Evolutionary conservation across 768 basidiomycete genomes (phyloP).

Genomic region (Daedalea quercina): DNA sequence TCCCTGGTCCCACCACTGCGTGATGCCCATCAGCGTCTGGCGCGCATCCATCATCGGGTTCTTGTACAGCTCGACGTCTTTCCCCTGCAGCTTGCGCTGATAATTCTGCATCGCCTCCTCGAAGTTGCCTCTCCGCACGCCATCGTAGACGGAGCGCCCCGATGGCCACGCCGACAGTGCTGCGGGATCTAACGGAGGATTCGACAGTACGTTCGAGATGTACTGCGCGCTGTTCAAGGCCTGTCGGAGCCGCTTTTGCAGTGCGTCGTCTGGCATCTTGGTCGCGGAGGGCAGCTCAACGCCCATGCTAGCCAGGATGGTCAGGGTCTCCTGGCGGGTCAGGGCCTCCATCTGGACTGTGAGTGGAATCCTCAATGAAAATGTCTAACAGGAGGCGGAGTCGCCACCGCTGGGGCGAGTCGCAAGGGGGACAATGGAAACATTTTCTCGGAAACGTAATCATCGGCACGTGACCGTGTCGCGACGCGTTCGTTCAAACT

Average conservation of each 20-base stretch:
- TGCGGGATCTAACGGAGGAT: not conserved
- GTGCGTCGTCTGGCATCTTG: not conserved
- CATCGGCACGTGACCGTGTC: too few species aligned
- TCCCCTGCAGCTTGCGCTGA: not conserved
- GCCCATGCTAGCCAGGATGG: slow-evolving; percentile 3
- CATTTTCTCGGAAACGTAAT: too few species aligned
- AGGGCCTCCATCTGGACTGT: slow-evolving; percentile 9
- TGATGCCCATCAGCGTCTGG: slow-evolving; percentile 9
- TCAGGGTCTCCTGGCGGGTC: slow-evolving; percentile 1
- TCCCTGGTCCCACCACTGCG: slow-evolving; percentile 7
- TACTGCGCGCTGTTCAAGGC: slow-evolving; percentile 9
- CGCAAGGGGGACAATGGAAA: too few species aligned
- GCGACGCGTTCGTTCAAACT: too few species aligned
- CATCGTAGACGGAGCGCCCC: not conserved
- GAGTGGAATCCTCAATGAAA: too few species aligned
- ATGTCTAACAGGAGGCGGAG: too few species aligned
- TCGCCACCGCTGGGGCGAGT: too few species aligned
- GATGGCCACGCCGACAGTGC: not conserved
- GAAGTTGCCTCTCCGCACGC: too few species aligned
- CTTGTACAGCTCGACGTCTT: not conserved
- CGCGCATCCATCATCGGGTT: slow-evolving; percentile 11
- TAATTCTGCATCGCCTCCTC: not conserved
- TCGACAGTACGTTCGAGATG: not conserved
- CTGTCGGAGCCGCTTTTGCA: slow-evolving; percentile 10
- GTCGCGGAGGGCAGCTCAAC: slow-evolving; percentile 8